Base-by-base conservation (phyloP, 2,329 filamentous ascomycete genomes). In the Xylaria sp. region DNA sequence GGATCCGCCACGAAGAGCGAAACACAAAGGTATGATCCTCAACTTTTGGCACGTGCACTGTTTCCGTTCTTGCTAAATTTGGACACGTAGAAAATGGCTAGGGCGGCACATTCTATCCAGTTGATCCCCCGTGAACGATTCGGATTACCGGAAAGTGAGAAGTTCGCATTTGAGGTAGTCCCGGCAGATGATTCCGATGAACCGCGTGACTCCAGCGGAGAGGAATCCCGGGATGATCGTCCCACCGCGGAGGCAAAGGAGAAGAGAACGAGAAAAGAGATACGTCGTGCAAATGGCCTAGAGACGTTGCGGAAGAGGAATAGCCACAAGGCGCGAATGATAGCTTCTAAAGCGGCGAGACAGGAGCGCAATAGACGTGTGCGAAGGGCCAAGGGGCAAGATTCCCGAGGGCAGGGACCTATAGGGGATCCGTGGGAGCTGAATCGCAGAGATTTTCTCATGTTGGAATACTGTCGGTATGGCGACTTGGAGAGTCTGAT, bases 81-180 rank as follows among this genome's bases (percentile, higher is more conserved):
- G 12, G 25, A 8, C 18, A 23, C n/a, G 25, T 25, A 74, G 73
- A 57, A 72, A 68, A 13, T 74, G 58, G 9, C n/a, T 5, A 65
- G 68, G 39, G 71, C 73, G 9, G 74, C 72, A 9, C 74, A 76
- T 55, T 63, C 54, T 37, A 56, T 75, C 39, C 71, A 75, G 51
- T 8, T 57, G 9, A 66, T 74, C 13, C 13, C 60, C 8, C 69
- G 63, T 2, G 3, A 2, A n/a, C 56, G 48, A 1, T 9, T 74
- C 25, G 58, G 25, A 8, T 1, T 73, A 7, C 28, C 34, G 6
- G 13, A 2, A n/a, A n/a, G 25, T 28, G 3, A 7, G 15, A 20
- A 8, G 13, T 69, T 6, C 13, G 5, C 0, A 34, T 69, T 65
- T 28, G 66, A 69, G 0, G 0, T 3, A 0, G 44, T 54, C 1